Evolutionary conservation across 2,329 filamentous ascomycete species (phyloP).

Genomic region (Talaromyces sp.): DNA sequence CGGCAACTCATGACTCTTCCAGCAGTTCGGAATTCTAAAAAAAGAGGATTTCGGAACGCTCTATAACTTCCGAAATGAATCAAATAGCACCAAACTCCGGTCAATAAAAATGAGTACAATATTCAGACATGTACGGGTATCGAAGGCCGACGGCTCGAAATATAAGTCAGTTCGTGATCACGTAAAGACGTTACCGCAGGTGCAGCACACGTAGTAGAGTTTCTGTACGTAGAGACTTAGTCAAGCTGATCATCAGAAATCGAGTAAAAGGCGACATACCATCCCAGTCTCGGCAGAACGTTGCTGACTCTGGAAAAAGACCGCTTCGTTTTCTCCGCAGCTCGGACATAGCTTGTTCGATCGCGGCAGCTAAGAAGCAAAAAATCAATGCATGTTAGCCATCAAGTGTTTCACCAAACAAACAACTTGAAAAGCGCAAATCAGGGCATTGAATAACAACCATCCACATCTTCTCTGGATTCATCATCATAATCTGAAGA

Average conservation of each 20-base stretch:
- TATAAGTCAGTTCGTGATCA: constrained; percentile 26
- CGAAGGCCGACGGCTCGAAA: constrained; percentile 24
- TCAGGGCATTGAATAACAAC: constrained; percentile 13
- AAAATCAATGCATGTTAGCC: constrained; percentile 21
- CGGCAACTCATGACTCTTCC: not conserved
- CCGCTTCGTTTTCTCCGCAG: constrained; percentile 83
- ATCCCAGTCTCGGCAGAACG: constrained; percentile 96
- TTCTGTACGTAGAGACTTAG: constrained; percentile 54
- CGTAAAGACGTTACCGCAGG: constrained; percentile 81
- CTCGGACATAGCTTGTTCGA: constrained; percentile 80
- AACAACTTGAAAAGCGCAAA: constrained; percentile 16
- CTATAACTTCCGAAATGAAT: not conserved
- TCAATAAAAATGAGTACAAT: constrained; percentile 21
- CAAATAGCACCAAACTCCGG: constrained; percentile 25
- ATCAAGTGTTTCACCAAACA: constrained; percentile 19
- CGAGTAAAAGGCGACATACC: constrained; percentile 56
- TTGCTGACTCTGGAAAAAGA: constrained; percentile 99
- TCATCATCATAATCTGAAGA: not conserved
- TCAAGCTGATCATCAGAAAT: constrained; percentile 20
- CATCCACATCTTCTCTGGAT: constrained; percentile 15
- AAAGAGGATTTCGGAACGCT: not conserved
- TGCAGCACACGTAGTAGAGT: constrained; percentile 91
- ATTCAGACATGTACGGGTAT: constrained; percentile 29
- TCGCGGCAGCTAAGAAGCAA: constrained; percentile 70
- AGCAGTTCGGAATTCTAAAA: not conserved